These are phyloP conservation scores for Alternaria atra DNA, from an alignment of 2,329 filamentous ascomycete species.

Conservation along the genomic window DNA sequence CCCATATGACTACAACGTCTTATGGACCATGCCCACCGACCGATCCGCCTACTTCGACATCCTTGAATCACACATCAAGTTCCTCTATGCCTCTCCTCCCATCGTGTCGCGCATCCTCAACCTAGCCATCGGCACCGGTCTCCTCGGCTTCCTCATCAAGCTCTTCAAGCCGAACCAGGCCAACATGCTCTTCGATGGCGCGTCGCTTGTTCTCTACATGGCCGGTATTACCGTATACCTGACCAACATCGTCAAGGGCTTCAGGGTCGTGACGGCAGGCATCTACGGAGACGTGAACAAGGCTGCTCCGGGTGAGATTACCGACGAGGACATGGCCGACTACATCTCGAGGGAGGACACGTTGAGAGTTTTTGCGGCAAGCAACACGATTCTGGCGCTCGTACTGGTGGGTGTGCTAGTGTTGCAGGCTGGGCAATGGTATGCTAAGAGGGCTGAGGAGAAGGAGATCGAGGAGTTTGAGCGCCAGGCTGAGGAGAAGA, in stretches of 20 bases:
- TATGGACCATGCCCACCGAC: slow-evolving; percentile 76
- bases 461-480: slow-evolving; percentile 77
- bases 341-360: slow-evolving; percentile 86
- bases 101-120: slow-evolving; percentile 93
- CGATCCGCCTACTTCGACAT: slow-evolving; percentile 78
- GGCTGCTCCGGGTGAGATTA: slow-evolving; percentile 42
- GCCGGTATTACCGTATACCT: slow-evolving; percentile 93
- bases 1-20: slow-evolving; percentile 92
- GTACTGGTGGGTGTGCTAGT: slow-evolving; percentile 91
- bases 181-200: slow-evolving; percentile 93
- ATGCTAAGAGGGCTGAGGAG: slow-evolving; percentile 91
- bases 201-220: slow-evolving; percentile 75
- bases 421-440: slow-evolving; percentile 97
- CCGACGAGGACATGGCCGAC: slow-evolving; percentile 60
- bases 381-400: slow-evolving; percentile 93
- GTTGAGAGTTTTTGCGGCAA: slow-evolving; percentile 88
- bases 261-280: slow-evolving; percentile 81
- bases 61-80: slow-evolving; percentile 87
- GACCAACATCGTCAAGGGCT: slow-evolving; percentile 94
- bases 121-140: slow-evolving; percentile 87
- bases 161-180: slow-evolving; percentile 92
- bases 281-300: slow-evolving; percentile 64
- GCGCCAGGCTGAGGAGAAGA: slow-evolving; percentile 51
- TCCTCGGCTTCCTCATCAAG: slow-evolving; percentile 90
- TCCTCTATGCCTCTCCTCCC: slow-evolving; percentile 89